Percentiles rank a stretch among this genome's conserved stretches.
phyloP scores from a whole-genome alignment of 495 filamentous ascomycete genomes.

The Symbiotaphrina buchneri region DNA sequence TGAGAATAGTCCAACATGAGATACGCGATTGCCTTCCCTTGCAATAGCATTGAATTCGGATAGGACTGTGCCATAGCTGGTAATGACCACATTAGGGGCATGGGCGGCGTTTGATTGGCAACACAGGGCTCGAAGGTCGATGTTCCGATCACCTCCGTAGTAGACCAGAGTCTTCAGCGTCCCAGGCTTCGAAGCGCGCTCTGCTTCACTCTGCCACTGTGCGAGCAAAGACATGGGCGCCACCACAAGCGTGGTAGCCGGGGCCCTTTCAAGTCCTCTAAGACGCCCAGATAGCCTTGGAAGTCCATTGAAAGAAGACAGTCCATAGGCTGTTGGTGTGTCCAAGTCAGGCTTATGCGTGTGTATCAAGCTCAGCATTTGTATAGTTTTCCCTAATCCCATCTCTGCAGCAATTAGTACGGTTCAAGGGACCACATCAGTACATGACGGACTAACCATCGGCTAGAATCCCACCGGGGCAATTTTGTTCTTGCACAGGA shows the following conservation, averaged over 20 bases:
- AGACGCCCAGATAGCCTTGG: constrained; percentile 32
- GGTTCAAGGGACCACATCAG: background rate
- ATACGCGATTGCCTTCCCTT: constrained; percentile 27
- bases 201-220: constrained; percentile 90
- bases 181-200: constrained; percentile 64
- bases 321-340: too few relatives aligned
- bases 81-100: constrained; percentile 79
- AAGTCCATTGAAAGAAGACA: constrained; percentile 30
- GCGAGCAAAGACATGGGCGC: constrained; percentile 85
- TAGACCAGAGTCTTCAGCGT: constrained; percentile 71
- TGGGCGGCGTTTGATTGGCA: constrained; percentile 44
- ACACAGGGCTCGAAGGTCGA: constrained; percentile 56
- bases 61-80: constrained; percentile 82
- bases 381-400: constrained; percentile 84
- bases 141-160: constrained; percentile 66
- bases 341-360: constrained; percentile 44
- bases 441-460: constrained; percentile 45
- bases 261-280: constrained; percentile 35
- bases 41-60: constrained; percentile 65
- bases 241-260: constrained; percentile 81
- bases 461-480: constrained; percentile 78
- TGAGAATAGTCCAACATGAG: constrained; percentile 61
- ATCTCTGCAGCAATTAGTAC: constrained; percentile 15
- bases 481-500: constrained; percentile 82
- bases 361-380: constrained; percentile 89